phyloP scores from a whole-genome alignment of 805 yeast genomes.

The Kazachstania kunashirensis region DNA sequence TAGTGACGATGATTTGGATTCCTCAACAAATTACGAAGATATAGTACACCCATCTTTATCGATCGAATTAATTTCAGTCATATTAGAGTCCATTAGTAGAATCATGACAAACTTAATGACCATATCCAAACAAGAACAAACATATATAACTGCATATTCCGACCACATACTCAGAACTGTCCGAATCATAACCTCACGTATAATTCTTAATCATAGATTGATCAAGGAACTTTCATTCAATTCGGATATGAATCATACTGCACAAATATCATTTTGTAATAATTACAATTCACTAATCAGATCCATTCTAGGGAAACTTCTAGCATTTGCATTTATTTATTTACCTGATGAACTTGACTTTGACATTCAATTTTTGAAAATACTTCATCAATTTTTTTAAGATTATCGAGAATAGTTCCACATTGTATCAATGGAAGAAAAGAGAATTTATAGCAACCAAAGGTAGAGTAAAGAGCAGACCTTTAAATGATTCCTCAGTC shows the following conservation, averaged over 20 bases:
- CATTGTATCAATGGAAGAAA: constrained; percentile 20
- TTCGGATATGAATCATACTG: not conserved
- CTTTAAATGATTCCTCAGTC: no score
- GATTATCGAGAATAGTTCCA: constrained; percentile 3
- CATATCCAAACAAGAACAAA: constrained; percentile 8
- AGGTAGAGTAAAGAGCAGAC: not conserved
- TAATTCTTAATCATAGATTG: constrained; percentile 18
- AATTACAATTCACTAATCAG: constrained; percentile 19
- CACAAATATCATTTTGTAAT: constrained; percentile 6
- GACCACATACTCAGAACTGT: constrained; percentile 22
- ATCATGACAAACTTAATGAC: constrained; percentile 19
- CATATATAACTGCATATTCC: constrained; percentile 17
- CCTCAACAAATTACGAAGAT: not conserved
- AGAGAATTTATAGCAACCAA: constrained; percentile 6
- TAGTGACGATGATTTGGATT: no score
- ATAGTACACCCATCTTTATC: constrained; percentile 4
- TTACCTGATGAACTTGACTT: constrained; percentile 22
- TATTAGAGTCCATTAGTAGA: constrained; percentile 29
- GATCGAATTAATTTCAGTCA: constrained; percentile 21
- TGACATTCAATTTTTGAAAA: constrained; percentile 15
- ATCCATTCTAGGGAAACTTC: constrained; percentile 25
- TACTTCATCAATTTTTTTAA: constrained; percentile 8
- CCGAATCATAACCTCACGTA: constrained; percentile 20
- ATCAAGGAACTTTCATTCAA: constrained; percentile 3
- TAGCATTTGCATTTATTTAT: constrained; percentile 25